Evolutionary conservation across 305 asterid species (phyloP), one percentile per base, ranked within the genome.

Genomic region (Fraxinus latifolia): DNA sequence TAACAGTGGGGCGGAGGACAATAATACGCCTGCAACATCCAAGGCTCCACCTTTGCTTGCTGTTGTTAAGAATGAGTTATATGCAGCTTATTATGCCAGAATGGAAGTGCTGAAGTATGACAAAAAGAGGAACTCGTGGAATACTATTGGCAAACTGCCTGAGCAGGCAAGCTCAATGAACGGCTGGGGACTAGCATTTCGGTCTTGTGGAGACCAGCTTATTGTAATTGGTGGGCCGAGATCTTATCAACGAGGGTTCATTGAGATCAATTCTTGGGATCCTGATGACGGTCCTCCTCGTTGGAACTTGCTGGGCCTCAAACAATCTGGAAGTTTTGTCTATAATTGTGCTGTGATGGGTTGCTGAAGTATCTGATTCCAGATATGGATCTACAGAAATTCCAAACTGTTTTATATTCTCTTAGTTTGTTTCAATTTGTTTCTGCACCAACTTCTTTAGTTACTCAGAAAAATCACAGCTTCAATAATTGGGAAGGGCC

Each of bases 181-280:
- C 2, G 98, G 99, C 17, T 94, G 99, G 99, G 99, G 99, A 29
- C 85, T 95, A 82, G 99, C 99, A 7, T 95, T 95, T 74, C 82
- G 97, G 89, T 97, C 93, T 0, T 94, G 98, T 9, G 99, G 99
- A 3, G 90, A 93, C 79, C 92, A 88, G 67, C 90, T 95, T 12
- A 90, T 94, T 17, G 99, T 95, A 77, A 90, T 95, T n/a, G 97
- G 98, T 3, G 98, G 99, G 78, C 98, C 98, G 0, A 89, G 97
- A 60, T 80, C 83, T 7, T 68, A 86, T 9, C 93, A 93, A 7
- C 93, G 91, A 85, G 97, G 97, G 37, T 89, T 79, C 32, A 94
- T 96, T 7, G 97, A 93, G 82, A 94, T 94, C 42, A 94, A 93
- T 83, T 90, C 97, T 14, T 94, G 98, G 98, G 85, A 84, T 39